These are phyloP conservation scores for Coemansia brasiliensis DNA, from an alignment of 192 early-diverging fungal genomes.

Conservation along the genomic window DNA sequence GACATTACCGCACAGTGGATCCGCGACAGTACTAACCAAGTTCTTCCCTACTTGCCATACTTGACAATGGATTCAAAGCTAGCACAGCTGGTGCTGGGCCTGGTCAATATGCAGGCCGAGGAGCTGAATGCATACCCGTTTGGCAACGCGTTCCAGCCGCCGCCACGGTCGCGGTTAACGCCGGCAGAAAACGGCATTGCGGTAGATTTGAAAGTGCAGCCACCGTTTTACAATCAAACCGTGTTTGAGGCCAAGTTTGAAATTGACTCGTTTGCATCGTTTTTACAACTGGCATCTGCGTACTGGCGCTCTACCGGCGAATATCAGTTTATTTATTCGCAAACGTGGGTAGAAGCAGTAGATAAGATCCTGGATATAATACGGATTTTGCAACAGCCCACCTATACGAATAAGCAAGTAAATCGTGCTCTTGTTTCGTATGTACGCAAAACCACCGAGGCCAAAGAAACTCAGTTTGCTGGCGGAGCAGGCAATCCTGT, in stretches of 20 bases:
- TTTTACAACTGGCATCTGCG: slow-evolving; percentile 57
- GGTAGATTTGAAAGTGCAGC: slow-evolving; percentile 14
- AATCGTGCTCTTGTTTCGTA: slow-evolving; percentile 20
- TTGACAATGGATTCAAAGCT: slow-evolving; percentile 34
- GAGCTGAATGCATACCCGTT: slow-evolving; percentile 50
- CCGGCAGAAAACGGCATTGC: slow-evolving; percentile 35
- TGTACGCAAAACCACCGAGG: slow-evolving; percentile 12
- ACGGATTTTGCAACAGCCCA: slow-evolving; percentile 42
- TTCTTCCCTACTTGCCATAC: slow-evolving; percentile 59
- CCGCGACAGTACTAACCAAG: slow-evolving; percentile 70
- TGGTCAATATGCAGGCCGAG: slow-evolving; percentile 61
- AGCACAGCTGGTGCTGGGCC: slow-evolving; percentile 55
- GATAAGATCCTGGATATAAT: slow-evolving; percentile 43
- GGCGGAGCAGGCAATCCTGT: slow-evolving; percentile 40
- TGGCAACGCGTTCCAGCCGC: slow-evolving; percentile 68
- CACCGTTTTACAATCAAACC: slow-evolving; percentile 21
- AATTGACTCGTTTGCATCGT: slow-evolving; percentile 67
- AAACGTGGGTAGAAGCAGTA: slow-evolving; percentile 57
- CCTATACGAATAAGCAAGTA: slow-evolving; percentile 12
- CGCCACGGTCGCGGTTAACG: slow-evolving; percentile 38
- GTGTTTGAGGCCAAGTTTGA: slow-evolving; percentile 67
- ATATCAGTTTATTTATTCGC: slow-evolving; percentile 26
- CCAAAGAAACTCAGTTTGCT: slow-evolving; percentile 50
- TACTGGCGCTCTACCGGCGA: slow-evolving; percentile 60
- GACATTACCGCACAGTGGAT: slow-evolving; percentile 76